Evolutionary conservation across 805 yeast genomes (phyloP).

Genomic region (Wickerhamiella allomyrinae): DNA sequence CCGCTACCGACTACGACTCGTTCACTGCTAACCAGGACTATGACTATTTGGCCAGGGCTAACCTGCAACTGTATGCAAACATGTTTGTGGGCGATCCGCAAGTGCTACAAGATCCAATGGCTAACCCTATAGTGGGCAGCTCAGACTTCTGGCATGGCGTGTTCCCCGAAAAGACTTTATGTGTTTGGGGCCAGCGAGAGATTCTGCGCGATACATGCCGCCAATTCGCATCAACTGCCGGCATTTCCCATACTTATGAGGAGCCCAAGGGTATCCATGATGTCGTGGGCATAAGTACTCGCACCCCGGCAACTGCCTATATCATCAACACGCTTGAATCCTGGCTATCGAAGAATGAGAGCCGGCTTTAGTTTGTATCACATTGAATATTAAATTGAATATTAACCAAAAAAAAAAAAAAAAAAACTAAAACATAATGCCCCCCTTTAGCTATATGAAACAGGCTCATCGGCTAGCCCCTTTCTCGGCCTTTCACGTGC

Average conservation of each 20-base stretch:
- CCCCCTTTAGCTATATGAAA: neutral
- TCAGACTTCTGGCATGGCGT: slow-evolving; percentile 3
- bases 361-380: too few species aligned
- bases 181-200: slow-evolving; percentile 8
- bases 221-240: slow-evolving; percentile 1
- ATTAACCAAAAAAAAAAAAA: too few species aligned
- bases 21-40: neutral
- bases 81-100: too few species aligned
- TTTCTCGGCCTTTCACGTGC: too few species aligned
- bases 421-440: too few species aligned
- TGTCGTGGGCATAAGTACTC: too few species aligned
- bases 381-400: too few species aligned
- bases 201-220: slow-evolving; percentile 2
- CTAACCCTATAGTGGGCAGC: neutral
- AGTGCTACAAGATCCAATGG: neutral
- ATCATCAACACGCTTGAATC: too few species aligned
- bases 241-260: neutral
- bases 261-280: slow-evolving; percentile 9
- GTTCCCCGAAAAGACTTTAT: neutral
- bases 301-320: too few species aligned
- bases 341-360: too few species aligned
- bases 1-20: neutral
- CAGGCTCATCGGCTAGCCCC: too few species aligned
- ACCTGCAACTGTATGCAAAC: neutral
- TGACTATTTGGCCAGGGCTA: neutral